Base-by-base conservation (phyloP, 192 early-diverging fungal species). In the Kappamyces sp. region DNA sequence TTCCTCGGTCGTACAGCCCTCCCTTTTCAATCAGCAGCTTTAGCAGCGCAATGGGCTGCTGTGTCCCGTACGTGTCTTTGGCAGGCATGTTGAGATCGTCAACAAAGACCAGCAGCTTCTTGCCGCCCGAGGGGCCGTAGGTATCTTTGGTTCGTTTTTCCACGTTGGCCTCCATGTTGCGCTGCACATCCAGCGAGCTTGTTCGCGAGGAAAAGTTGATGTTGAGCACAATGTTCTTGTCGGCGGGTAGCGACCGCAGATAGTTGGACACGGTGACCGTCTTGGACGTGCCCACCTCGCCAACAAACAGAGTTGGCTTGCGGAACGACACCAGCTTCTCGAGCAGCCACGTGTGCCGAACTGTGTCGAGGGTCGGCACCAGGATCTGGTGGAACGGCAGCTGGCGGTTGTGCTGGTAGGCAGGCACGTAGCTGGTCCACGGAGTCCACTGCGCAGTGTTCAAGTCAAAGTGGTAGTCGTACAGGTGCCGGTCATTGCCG, bases 61-160 rank as follows among this genome's bases (percentile, higher is more conserved):
- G 80, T 7, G 80, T 83, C 23, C 80, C 80, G 48, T 83, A 83
- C 2, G 77, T 83, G 61, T 83, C 80, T 54, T 80, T 83, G n/a
- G 73, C 55, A 3, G 80, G 80, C 80, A 83, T 83, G 63, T 83
- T 83, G 6, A 83, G 60, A 64, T 83, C 80, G 40, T 83, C 80
- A 9, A 83, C 67, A 49, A 79, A 83, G 2, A 77, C 75, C 55
- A 83, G 55, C 47, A 83, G 66, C 2, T 70, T 33, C 64, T 78
- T 79, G 2, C 77, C 77, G 1, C 72, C 75, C 0, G 71, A 60
- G 1, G 80, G 80, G 5, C 80, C 80, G 51, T 83, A 83, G 32
- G 80, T 83, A 51, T 83, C 80, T 55, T 83, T 83, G 12, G 80
- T 83, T 23, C 80, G 58, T 49, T 83, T 83, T 55, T 83, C 80